Base-by-base conservation (phyloP, 345 rosid species). In the Corchorus capsularis region DNA sequence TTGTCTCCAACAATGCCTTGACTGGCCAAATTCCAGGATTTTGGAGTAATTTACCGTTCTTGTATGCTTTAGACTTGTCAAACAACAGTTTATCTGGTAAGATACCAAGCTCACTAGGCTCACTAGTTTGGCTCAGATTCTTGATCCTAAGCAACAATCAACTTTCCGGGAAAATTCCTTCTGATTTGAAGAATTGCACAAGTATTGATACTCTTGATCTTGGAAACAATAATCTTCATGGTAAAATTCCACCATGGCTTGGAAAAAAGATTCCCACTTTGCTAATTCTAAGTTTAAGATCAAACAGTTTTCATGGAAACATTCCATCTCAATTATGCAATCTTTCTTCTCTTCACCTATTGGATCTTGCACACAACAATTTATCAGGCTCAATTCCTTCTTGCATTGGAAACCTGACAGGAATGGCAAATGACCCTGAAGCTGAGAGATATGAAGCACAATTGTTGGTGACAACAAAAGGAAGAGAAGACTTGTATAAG, bases 71-170 rank as follows among this genome's bases (percentile, higher is more conserved):
- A 81, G 93, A 89, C 53, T 73, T 63, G 11, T 82, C 89, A 52
- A 81, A 81, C 82, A 87, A 87, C 70, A 69, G 66, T 73, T 4
- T 89, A 75, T 80, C 87, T 39, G 90, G 91, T 3, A 22, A 61
- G 12, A 75, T 89, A 46, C 88, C 91, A 59, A 56, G 16, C 55
- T 84, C 87, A 22, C 57, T 89, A 3, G 83, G 85, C 63, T 74
- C 16, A 59, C 72, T 87, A 2, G 73, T 16, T 75, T 82, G 85
- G 12, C 86, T 87, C 59, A 67, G 75, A 0, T 83, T 77, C 52
- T 56, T 89, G 85, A 78, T 77, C 71, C 72, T 89, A 46, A 82
- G 83, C 81, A 71, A 81, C 56, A 89, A 87, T 39, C 72, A 81
- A 17, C 83, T 86, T 39, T 46, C 39, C 47, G 90, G 93, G 60